phyloP scores from a whole-genome alignment of 345 rosid genomes.

The Mallotus nudiflorus region DNA sequence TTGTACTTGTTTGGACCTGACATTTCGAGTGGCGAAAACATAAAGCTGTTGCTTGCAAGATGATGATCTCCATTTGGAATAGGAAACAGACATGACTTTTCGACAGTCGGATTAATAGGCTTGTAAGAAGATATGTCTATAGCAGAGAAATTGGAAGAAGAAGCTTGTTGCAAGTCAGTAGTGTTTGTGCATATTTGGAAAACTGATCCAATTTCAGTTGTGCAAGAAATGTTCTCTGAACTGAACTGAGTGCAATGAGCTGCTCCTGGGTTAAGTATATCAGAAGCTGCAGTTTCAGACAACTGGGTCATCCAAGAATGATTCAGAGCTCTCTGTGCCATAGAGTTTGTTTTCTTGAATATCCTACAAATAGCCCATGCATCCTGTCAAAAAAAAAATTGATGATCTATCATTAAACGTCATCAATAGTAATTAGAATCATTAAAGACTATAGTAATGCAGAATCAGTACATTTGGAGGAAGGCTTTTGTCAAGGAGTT shows the following conservation, averaged over 20 bases:
- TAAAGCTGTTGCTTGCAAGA: slow-evolving; percentile 23
- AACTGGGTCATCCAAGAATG: slow-evolving; percentile 53
- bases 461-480: slow-evolving; percentile 56
- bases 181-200: slow-evolving; percentile 30
- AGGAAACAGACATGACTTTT: slow-evolving; percentile 29
- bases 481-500: slow-evolving; percentile 54
- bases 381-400: slow-evolving; percentile 47
- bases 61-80: slow-evolving; percentile 28
- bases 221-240: slow-evolving; percentile 51
- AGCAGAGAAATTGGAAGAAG: slow-evolving; percentile 32
- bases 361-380: slow-evolving; percentile 98
- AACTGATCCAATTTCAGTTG: slow-evolving; percentile 45
- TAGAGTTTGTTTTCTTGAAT: slow-evolving; percentile 77
- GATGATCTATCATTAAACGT: neutral
- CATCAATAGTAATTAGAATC: neutral
- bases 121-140: slow-evolving; percentile 33
- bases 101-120: slow-evolving; percentile 21
- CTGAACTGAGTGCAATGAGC: slow-evolving; percentile 33
- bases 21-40: slow-evolving; percentile 39
- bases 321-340: slow-evolving; percentile 66
- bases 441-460: neutral
- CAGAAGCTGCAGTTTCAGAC: slow-evolving; percentile 32
- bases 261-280: slow-evolving; percentile 25
- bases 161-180: slow-evolving; percentile 31
- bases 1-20: slow-evolving; percentile 26